Evolutionary conservation across 2,329 filamentous ascomycete species (phyloP), one percentile per base, ranked within the genome.

Genomic region (Sphaceloma murrayae): DNA sequence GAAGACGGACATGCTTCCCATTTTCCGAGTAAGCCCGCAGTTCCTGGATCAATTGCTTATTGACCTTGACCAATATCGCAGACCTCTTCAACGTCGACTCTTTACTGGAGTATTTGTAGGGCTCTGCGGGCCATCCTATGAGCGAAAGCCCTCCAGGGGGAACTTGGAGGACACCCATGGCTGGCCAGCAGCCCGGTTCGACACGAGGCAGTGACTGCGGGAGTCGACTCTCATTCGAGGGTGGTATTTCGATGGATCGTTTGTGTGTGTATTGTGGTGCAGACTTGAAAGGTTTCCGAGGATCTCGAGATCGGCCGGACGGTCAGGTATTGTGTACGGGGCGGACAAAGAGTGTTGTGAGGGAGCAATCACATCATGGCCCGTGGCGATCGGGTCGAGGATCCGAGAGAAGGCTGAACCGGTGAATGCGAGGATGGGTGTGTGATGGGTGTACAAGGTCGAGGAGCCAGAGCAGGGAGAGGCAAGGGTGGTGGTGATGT

Each of bases 31-130:
- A 57, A 48, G 55, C 56, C 46, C 50, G 56, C 38, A 61, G 52
- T 44, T 62, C 58, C 44, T 58, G 50, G 36, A 62, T 50, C 18
- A 60, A 48, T 24, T 52, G 47, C 22, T 56, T 52, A 42, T 50
- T 54, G 43, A 62, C 53, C 48, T 51, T 55, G 48, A 59, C 52
- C 47, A 58, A 34, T 11, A 62, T 51, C 18, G 55, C 60, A 36
- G 55, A 51, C 21, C 46, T 51, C 19, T 27, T 29, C 2, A 30
- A 9, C 13, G 32, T 26, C 16, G 49, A 29, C 5, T 45, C 31
- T 32, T 49, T 43, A 30, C 16, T 26, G 22, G 34, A 46, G 22
- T 43, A 29, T 34, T 33, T 46, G 39, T 48, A 44, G 45, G 42
- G 48, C 43, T 31, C 56, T 54, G 48, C 30, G 5, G 42, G 42